Evolutionary conservation across 192 early-diverging fungal genomes (phyloP), one percentile per base, ranked within the genome.

Genomic region (Phycomyces blakesleeanus): DNA sequence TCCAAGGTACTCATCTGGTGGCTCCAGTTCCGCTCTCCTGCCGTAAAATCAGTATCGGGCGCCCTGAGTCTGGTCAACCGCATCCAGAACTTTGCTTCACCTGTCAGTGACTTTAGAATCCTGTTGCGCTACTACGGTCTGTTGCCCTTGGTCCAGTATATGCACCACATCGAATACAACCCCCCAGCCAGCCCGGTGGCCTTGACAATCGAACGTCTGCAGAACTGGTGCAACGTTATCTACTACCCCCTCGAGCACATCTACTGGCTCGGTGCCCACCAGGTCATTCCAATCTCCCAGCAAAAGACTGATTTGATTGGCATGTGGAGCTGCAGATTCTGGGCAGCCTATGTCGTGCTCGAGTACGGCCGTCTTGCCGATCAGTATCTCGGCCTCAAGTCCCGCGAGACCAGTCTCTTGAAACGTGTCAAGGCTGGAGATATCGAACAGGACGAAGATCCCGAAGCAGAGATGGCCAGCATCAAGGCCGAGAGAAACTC

Each of bases 191-290:
- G 88, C 1, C 75, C 77, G 12, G 59, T 80, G 3, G 74, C 90
- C 29, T 78, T 89, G 20, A 66, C 83, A 57, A 74, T 97, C 4
- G 87, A 87, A 69, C 89, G 96, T 21, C 66, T 91, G n/a, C 92
- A 95, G 76, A 98, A 98, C 64, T 72, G 92, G 53, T 76, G 78
- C 58, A 91, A 92, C 52, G 65, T 95, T 38, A 73, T 82, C 69
- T 98, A 98, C 81, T 98, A 98, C 64, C 96, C 96, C 24, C 82
- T 98, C 27, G 96, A 98, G 71, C 96, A 98, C 72, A 79, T 85
- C 38, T 98, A 94, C 83, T 98, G 93, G 92, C 81, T 98, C 54
- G 92, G 84, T 7, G 81, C 86, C 22, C 93, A 98, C 66, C 81
- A 90, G 51, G 80, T 97, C 18, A 85, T 97, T 51, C 80, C 85